Base-by-base conservation (phyloP, 31 red algal species). In the Odonthalia washingtoniensis region DNA sequence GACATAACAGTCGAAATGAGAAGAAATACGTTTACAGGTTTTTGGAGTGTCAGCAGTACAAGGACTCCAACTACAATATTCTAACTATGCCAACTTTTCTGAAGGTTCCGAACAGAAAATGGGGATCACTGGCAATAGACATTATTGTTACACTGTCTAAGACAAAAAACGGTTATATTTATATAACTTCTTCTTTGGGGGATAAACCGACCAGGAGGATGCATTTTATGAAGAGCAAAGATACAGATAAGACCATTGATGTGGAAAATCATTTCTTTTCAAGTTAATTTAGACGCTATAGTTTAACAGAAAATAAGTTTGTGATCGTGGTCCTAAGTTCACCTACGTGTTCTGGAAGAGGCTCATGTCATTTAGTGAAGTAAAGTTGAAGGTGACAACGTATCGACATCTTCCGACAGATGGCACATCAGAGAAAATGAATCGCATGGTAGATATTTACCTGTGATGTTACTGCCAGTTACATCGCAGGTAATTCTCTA, bases 1-100 rank as follows among this genome's bases (percentile, higher is more conserved):
- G n/a, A n/a, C n/a, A n/a, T n/a, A n/a, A n/a, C n/a, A 75, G 74
- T 75, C 63, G 44, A 38, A 77, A 89, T 49, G 63, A 81, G 2
- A 39, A 61, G 26, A 68, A 72, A 30, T 89, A 89, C 46, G 40
- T 80, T 45, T 27, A 60, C 33, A 77, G 76, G 2, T 72, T 65
- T 81, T 45, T 39, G 1, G 57, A n/a, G 0, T 81, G 1, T 64
- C 86, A 81, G 38, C 75, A 89, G 75, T 70, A 81, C 16, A 70
- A 81, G 37, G 75, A 81, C 42, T 74, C 39, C 24, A 45, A 81
- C 30, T 40, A 32, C 28, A 80, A 12, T 31, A 74, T 30, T 0
- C 46, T 81, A 35, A 57, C 63, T 65, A 67, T 63, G 27, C 66
- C 86, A 3, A 72, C 40, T 1, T 83, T 63, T n/a, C 40, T 83